Base-by-base conservation (phyloP, 768 basidiomycete genomes). In the Trametes gibbosa region DNA sequence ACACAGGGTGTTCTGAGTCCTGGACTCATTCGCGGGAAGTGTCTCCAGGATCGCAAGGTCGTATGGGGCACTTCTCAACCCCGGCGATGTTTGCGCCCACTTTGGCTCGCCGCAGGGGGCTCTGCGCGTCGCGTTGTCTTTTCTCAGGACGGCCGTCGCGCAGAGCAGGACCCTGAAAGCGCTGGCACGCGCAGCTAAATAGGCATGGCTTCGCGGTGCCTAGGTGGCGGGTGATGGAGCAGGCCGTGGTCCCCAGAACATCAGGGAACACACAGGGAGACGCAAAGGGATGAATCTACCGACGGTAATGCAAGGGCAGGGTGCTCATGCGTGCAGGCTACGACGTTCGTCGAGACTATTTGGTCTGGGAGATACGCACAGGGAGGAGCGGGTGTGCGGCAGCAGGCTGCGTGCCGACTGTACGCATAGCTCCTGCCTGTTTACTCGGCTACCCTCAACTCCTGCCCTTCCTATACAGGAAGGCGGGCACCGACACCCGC, bases 81-180 rank as follows among this genome's bases (percentile, higher is more conserved):
- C 80, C 81, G 84, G 84, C 69, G 77, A 77, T 49, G 70, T 83
- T 84, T 78, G 59, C 58, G 77, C 67, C 68, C 64, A 70, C 65
- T 79, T 79, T 68, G 74, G 77, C 75, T 75, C 73, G 72, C 83
- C 84, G 81, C 81, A 79, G 79, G 71, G 76, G 74, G 67, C 69
- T 49, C 34, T 42, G 58, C 55, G 21, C 63, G 63, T 59, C 61
- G 65, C 64, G 68, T 66, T 57, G 59, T 62, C 59, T 19, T 48
- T 25, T 56, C 63, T 58, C 53, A 63, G 52, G 63, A 54, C 56
- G 53, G 65, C 64, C 65, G 71, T 60, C 56, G 48, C 56, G 63
- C 56, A 62, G 66, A 65, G 76, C 65, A 56, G 76, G 74, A 75
- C 76, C 72, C 72, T 77, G 76, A 63, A 84, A 84, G 77, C 76